Percentiles rank a stretch among this genome's conserved stretches.
Evolutionary conservation across 108 stramenopile species (phyloP).

Genomic region (Skeletonema tropicum): DNA sequence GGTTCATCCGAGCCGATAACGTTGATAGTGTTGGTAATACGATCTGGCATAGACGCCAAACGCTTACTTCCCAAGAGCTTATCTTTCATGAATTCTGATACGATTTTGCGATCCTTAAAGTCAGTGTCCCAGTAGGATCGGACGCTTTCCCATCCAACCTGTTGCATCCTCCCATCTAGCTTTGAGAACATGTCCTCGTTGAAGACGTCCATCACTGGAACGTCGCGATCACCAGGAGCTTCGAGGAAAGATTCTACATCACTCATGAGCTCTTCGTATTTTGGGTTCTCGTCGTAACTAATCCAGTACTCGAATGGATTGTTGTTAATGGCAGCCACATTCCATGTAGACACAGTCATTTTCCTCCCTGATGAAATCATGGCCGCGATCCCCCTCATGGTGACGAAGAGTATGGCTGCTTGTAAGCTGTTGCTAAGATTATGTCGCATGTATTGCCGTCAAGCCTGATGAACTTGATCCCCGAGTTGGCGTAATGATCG

Average conservation of each 20-base stretch:
- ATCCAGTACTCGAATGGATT: slow-evolving; percentile 94
- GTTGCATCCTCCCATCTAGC: slow-evolving; percentile 52
- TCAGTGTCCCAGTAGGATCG: slow-evolving; percentile 71
- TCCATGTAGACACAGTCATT: slow-evolving; percentile 72
- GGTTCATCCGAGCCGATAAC: slow-evolving; percentile 40
- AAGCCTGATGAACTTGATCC: too few species aligned
- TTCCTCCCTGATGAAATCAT: slow-evolving; percentile 39
- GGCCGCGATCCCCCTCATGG: slow-evolving; percentile 17
- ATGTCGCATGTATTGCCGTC: too few species aligned
- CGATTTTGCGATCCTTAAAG: slow-evolving; percentile 71
- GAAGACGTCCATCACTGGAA: slow-evolving; percentile 72
- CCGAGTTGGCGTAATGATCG: too few species aligned
- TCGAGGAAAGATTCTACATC: slow-evolving; percentile 74
- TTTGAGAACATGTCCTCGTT: slow-evolving; percentile 72
- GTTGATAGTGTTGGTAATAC: slow-evolving; percentile 90
- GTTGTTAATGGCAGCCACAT: slow-evolving; percentile 91
- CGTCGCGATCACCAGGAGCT: slow-evolving; percentile 74
- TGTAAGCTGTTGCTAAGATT: too few species aligned
- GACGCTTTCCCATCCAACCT: slow-evolving; percentile 62
- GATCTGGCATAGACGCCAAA: slow-evolving; percentile 88
- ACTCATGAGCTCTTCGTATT: slow-evolving; percentile 59
- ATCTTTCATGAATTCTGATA: slow-evolving; percentile 81
- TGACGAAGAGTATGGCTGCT: neutral
- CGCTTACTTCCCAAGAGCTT: slow-evolving; percentile 76
- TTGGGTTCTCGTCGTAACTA: slow-evolving; percentile 59